A percentile compares a stretch with the other conserved stretches of the same genome.
Evolutionary conservation across 1,284 basidiomycete species (phyloP).

Genomic region (Fomitopsis palustris): DNA sequence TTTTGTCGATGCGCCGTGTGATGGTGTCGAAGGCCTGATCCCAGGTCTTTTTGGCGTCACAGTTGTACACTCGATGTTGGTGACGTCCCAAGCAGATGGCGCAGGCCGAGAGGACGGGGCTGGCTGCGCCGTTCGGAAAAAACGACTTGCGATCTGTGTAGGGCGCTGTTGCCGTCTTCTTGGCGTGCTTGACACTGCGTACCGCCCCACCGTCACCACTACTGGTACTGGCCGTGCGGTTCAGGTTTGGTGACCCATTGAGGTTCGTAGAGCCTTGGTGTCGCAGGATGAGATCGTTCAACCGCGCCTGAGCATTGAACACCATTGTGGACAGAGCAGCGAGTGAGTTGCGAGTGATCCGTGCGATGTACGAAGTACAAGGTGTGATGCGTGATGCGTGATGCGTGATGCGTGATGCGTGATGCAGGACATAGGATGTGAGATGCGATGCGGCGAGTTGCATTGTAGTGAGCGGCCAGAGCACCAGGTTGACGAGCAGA

Average conservation of each 20-base stretch:
- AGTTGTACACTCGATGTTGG: constrained; percentile 14
- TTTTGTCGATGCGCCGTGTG: constrained; percentile 4
- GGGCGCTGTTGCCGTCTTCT: neutral
- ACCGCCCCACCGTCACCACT: neutral
- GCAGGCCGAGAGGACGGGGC: constrained; percentile 10
- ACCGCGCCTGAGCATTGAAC: neutral
- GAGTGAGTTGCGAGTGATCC: neutral
- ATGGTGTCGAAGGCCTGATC: constrained; percentile 6
- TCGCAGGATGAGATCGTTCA: neutral
- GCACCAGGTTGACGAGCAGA: no score
- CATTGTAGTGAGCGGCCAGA: neutral
- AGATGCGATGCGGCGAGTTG: neutral
- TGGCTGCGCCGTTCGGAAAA: constrained; percentile 8
- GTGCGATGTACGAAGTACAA: neutral
- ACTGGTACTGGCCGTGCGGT: neutral
- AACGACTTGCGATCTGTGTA: neutral
- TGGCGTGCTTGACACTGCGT: neutral
- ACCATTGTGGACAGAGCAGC: neutral
- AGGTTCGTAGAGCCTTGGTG: neutral
- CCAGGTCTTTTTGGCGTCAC: constrained; percentile 13
- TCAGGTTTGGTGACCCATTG: neutral
- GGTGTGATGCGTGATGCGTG: neutral
- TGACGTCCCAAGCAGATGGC: constrained; percentile 23
- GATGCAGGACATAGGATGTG: neutral
- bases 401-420: neutral